Percentiles rank a stretch among this genome's conserved stretches.
Conservation (phyloP, 176 grass and related monocot genomes). For the Canna indica region DNA sequence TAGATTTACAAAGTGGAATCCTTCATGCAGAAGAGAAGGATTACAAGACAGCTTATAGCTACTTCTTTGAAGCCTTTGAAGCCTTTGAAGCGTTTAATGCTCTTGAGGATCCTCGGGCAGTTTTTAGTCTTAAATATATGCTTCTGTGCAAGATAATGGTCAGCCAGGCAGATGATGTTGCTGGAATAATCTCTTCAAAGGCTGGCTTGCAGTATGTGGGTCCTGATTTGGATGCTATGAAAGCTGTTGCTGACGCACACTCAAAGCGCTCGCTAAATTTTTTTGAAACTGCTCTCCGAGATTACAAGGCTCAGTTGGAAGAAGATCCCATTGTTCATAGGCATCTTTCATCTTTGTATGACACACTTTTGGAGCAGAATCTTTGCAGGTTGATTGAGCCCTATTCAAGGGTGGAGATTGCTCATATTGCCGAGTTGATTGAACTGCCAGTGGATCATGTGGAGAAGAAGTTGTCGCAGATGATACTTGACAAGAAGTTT, state of each 20-base stretch:
- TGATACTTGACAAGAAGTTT: slow-evolving; percentile 86
- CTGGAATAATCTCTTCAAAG: slow-evolving; percentile 64
- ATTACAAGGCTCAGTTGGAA: slow-evolving; percentile 62
- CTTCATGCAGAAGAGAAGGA: slow-evolving; percentile 92
- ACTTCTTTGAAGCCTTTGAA: slow-evolving; percentile 87
- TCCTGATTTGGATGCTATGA: slow-evolving; percentile 92
- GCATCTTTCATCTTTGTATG: slow-evolving; percentile 70
- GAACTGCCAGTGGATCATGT: slow-evolving; percentile 60
- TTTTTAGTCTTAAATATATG: slow-evolving; percentile 87
- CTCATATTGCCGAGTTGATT: slow-evolving; percentile 55
- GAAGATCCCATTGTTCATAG: slow-evolving; percentile 73
- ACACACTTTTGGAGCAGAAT: slow-evolving; percentile 81
- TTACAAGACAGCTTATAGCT: slow-evolving; percentile 84
- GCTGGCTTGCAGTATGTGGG: slow-evolving; percentile 59
- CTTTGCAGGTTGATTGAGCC: slow-evolving; percentile 72
- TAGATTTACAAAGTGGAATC: slow-evolving; percentile 90
- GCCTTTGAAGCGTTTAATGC: slow-evolving; percentile 64
- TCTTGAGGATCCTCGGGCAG: slow-evolving; percentile 48
- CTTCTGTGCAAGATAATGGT: slow-evolving; percentile 96
- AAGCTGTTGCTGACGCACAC: slow-evolving; percentile 60
- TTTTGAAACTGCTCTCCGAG: slow-evolving; percentile 61
- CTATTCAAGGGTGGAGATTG: slow-evolving; percentile 73
- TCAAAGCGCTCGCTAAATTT: slow-evolving; percentile 64
- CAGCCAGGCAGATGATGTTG: slow-evolving; percentile 79
- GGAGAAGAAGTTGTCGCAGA: slow-evolving; percentile 76